Percentiles rank a stretch among this genome's conserved stretches.
Evolutionary conservation across 768 basidiomycete species (phyloP).

Genomic region (Mycena filopes): DNA sequence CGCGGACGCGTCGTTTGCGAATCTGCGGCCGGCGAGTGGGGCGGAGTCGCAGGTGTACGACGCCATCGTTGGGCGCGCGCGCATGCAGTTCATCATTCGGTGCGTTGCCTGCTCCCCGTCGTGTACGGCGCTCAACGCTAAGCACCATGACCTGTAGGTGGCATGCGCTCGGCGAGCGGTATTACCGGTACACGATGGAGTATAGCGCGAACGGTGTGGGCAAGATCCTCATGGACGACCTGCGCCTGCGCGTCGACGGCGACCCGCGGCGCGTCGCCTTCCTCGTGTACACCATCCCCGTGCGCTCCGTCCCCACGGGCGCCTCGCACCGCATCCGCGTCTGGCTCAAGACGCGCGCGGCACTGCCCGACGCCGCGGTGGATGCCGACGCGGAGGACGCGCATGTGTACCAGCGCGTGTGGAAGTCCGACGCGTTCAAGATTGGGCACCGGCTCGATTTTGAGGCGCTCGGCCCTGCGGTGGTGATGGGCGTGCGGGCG

Average conservation of each 20-base stretch:
- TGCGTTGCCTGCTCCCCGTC: conserved; percentile 35
- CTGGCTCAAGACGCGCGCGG: conserved; percentile 62
- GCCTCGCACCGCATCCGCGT: conserved; percentile 72
- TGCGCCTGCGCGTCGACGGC: conserved; percentile 62
- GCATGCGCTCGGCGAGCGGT: conserved; percentile 52
- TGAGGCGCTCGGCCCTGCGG: conserved; percentile 55
- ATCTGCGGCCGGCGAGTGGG: conserved; percentile 48
- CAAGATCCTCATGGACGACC: conserved; percentile 61
- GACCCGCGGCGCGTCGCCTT: conserved; percentile 66
- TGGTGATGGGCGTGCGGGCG: conserved; percentile 60
- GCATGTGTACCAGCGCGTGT: conserved; percentile 72
- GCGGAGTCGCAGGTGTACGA: conserved; percentile 64
- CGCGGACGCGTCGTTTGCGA: conserved; percentile 65
- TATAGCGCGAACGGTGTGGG: conserved; percentile 76
- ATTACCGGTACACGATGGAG: conserved; percentile 68
- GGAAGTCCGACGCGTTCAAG: conserved; percentile 72
- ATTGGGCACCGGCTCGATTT: conserved; percentile 69
- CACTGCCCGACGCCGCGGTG: conserved; percentile 34
- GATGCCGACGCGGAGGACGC: conserved; percentile 46
- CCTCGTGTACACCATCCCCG: conserved; percentile 69
- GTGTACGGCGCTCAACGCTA: background rate
- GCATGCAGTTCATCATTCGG: conserved; percentile 67
- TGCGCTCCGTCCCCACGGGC: conserved; percentile 62
- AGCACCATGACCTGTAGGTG: no score
- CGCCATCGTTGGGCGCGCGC: conserved; percentile 63